Evolutionary conservation across 805 yeast genomes (phyloP).

Genomic region (Sugiyamaella floridensis): DNA sequence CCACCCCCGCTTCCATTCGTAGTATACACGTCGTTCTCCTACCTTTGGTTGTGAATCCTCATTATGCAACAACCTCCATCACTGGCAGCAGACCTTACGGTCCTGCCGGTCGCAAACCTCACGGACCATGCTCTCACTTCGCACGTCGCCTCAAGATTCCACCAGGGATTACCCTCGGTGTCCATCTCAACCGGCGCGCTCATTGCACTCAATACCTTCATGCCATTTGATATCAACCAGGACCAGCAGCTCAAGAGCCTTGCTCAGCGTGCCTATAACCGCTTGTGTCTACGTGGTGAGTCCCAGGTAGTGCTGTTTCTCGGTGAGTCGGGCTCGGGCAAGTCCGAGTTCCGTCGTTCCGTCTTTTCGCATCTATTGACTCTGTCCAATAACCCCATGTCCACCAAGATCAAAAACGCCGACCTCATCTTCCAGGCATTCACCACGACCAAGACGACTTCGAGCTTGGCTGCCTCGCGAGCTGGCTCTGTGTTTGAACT

Average conservation of each 20-base stretch:
- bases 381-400: constrained; percentile 32
- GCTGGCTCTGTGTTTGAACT: constrained; percentile 51
- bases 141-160: constrained; percentile 37
- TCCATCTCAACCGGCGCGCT: constrained; percentile 33
- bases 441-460: constrained; percentile 34
- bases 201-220: constrained; percentile 35
- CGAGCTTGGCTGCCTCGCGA: constrained; percentile 37
- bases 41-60: too few relatives aligned
- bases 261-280: constrained; percentile 33
- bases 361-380: constrained; percentile 28
- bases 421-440: constrained; percentile 33
- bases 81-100: constrained; percentile 29
- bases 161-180: constrained; percentile 36
- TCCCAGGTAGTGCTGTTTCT: constrained; percentile 34
- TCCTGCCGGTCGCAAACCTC: constrained; percentile 31
- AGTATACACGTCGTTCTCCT: too few relatives aligned
- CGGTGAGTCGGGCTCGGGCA: constrained; percentile 38
- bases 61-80: constrained; percentile 12
- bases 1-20: too few relatives aligned
- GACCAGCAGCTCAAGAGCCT: constrained; percentile 32
- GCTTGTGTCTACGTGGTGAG: constrained; percentile 32
- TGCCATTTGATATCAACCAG: constrained; percentile 32
- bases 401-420: constrained; percentile 30
- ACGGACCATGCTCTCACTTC: constrained; percentile 37
- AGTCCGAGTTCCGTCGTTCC: constrained; percentile 32